Conservation (phyloP, 352 stramenopile species). For the Pilasporangium apinafurcum region DNA sequence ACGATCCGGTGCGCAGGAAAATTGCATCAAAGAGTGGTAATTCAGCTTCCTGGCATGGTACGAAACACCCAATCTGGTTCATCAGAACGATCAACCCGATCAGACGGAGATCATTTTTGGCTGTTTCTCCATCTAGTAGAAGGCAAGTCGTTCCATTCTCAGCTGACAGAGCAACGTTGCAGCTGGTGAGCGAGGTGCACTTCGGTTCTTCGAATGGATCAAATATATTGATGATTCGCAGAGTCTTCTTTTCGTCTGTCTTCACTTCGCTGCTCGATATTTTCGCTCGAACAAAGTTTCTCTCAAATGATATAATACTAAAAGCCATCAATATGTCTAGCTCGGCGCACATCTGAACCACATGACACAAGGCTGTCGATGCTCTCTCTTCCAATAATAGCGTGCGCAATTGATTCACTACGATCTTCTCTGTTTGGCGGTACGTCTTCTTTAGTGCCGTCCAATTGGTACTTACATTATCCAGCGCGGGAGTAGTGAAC, state of each 20-base stretch:
- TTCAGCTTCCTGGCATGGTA: conserved; percentile 27
- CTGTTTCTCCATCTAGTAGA: conserved; percentile 7
- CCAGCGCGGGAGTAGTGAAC: conserved; percentile 29
- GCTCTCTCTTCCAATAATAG: too few relatives aligned
- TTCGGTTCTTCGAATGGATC: neutral
- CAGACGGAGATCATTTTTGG: conserved; percentile 7
- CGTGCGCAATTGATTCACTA: conserved; percentile 11
- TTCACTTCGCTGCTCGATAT: neutral
- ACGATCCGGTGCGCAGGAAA: conserved; percentile 29
- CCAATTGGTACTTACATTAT: conserved; percentile 25
- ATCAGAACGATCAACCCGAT: conserved; percentile 27
- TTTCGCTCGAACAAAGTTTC: conserved; percentile 16
- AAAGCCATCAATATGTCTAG: conserved; percentile 36
- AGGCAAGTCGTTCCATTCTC: conserved; percentile 15
- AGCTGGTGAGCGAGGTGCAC: neutral
- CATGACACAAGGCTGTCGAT: conserved; percentile 5
- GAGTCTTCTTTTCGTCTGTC: neutral
- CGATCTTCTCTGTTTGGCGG: conserved; percentile 9
- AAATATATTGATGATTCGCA: conserved; percentile 19
- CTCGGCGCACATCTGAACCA: conserved; percentile 5
- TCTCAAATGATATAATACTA: conserved; percentile 18
- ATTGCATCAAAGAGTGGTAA: conserved; percentile 41
- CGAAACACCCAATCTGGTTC: conserved; percentile 60
- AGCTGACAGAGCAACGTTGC: conserved; percentile 6
- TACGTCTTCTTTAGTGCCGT: conserved; percentile 15